Evolutionary conservation across 345 rosid species (phyloP).

Genomic region (Turnera subulata): DNA sequence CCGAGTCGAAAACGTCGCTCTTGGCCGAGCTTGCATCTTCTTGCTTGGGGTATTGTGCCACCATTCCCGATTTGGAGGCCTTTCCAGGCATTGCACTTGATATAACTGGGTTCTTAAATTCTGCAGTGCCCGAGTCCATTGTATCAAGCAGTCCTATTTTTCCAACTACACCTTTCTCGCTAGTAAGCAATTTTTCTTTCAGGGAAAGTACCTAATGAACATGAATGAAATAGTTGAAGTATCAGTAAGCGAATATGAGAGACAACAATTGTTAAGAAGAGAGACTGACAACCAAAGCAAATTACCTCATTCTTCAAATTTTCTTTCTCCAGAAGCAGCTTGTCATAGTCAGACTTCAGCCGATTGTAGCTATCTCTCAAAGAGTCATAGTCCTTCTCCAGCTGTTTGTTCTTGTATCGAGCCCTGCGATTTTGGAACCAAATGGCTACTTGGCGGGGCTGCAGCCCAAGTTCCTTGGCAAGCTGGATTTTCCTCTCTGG

Average conservation of each 20-base stretch:
- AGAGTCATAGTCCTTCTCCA: slow-evolving; percentile 51
- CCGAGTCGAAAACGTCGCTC: slow-evolving; percentile 46
- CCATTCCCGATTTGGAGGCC: slow-evolving; percentile 17
- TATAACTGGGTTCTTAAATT: slow-evolving; percentile 25
- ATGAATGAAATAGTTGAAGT: not conserved
- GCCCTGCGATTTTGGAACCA: slow-evolving; percentile 89
- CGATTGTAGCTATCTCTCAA: slow-evolving; percentile 46
- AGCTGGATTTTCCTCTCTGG: slow-evolving; percentile 66
- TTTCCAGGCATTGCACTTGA: slow-evolving; percentile 20
- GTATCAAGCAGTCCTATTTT: slow-evolving; percentile 10
- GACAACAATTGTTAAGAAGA: not conserved
- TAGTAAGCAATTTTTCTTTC: slow-evolving; percentile 36
- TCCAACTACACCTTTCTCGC: slow-evolving; percentile 23
- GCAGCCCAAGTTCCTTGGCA: slow-evolving; percentile 65
- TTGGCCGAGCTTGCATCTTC: slow-evolving; percentile 45
- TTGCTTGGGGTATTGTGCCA: slow-evolving; percentile 28
- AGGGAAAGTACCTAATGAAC: slow-evolving; percentile 44
- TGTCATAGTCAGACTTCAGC: slow-evolving; percentile 56
- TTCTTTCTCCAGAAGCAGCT: slow-evolving; percentile 44
- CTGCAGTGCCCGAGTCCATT: slow-evolving; percentile 13
- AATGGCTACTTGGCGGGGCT: slow-evolving; percentile 73
- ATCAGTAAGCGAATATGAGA: not conserved
- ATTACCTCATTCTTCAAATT: slow-evolving; percentile 53
- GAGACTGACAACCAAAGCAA: not conserved
- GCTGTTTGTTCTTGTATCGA: slow-evolving; percentile 62